phyloP scores from a whole-genome alignment of 2,329 filamentous ascomycete species.

The Beauveria brongniartii region DNA sequence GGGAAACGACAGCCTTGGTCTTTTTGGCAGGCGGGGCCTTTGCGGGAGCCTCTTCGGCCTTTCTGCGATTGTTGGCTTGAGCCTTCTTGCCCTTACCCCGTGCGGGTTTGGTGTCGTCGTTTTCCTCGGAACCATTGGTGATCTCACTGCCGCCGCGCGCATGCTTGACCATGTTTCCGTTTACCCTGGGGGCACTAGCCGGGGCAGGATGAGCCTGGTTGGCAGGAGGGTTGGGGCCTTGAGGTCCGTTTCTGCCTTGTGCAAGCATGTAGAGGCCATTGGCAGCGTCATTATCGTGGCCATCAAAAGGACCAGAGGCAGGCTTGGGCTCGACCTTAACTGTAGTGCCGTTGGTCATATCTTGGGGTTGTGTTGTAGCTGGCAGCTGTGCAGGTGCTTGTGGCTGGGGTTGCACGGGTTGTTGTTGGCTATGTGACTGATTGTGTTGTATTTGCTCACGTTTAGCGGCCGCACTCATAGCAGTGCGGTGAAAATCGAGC shows the following conservation, averaged over 20 bases:
- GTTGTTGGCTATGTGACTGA: constrained; percentile 26
- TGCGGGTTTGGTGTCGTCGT: constrained; percentile 57
- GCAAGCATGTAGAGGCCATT: constrained; percentile 91
- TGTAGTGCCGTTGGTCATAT: constrained; percentile 32
- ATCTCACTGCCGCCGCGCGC: constrained; percentile 57
- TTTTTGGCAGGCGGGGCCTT: constrained; percentile 66
- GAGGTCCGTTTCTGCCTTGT: constrained; percentile 58
- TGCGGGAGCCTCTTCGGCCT: constrained; percentile 57
- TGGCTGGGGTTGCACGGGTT: constrained; percentile 15
- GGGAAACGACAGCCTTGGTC: constrained; percentile 39
- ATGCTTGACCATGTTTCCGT: constrained; percentile 36
- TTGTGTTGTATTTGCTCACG: constrained; percentile 30
- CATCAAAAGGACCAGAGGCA: constrained; percentile 62
- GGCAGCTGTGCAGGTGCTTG: constrained; percentile 12
- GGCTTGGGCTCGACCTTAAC: constrained; percentile 44
- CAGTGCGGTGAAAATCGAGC: constrained; percentile 89
- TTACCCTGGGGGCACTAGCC: constrained; percentile 31
- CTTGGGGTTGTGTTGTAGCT: constrained; percentile 48
- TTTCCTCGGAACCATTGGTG: constrained; percentile 65
- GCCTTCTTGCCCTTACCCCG: constrained; percentile 64
- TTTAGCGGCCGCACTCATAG: constrained; percentile 69
- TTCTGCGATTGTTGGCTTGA: constrained; percentile 61
- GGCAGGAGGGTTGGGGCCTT: constrained; percentile 31
- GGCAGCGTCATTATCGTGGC: constrained; percentile 89
- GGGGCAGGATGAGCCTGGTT: constrained; percentile 42